phyloP scores from a whole-genome alignment of 176 grass and related monocot genomes.

The Tillandsia fasciculata region DNA sequence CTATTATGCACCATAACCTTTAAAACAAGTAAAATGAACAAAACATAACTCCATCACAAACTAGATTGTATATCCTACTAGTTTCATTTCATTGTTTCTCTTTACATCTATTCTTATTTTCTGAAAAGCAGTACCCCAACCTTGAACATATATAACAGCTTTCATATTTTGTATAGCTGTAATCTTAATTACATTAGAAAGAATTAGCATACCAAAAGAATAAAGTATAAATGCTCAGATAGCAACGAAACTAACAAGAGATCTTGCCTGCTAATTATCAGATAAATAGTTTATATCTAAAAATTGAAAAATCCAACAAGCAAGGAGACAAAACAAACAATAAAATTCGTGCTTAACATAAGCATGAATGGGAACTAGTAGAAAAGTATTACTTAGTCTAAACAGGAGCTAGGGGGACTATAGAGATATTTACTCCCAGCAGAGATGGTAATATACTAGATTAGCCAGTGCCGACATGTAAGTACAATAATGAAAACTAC shows the following conservation, averaged over 20 bases:
- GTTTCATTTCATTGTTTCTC: background rate
- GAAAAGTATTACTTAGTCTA: constrained; percentile 3
- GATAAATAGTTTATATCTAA: background rate
- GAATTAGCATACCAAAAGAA: background rate
- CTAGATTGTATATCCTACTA: background rate
- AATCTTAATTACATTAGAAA: background rate
- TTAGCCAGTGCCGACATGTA: too few relatives aligned
- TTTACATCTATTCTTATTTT: background rate
- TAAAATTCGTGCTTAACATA: background rate
- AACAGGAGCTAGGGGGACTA: too few relatives aligned
- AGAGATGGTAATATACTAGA: too few relatives aligned
- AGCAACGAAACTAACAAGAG: background rate
- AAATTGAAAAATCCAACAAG: background rate
- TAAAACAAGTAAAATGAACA: background rate
- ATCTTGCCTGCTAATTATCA: background rate
- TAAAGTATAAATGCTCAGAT: background rate
- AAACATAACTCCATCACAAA: background rate
- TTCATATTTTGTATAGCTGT: background rate
- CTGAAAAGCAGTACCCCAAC: background rate
- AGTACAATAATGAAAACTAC: too few relatives aligned
- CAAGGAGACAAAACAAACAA: background rate
- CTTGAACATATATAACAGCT: background rate
- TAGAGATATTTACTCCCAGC: too few relatives aligned
- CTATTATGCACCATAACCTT: background rate
- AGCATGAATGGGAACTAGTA: constrained; percentile 8